Percentiles rank a stretch among this genome's conserved stretches.
Evolutionary conservation across 768 basidiomycete genomes (phyloP).

Genomic region (Lactarius akahatsu): DNA sequence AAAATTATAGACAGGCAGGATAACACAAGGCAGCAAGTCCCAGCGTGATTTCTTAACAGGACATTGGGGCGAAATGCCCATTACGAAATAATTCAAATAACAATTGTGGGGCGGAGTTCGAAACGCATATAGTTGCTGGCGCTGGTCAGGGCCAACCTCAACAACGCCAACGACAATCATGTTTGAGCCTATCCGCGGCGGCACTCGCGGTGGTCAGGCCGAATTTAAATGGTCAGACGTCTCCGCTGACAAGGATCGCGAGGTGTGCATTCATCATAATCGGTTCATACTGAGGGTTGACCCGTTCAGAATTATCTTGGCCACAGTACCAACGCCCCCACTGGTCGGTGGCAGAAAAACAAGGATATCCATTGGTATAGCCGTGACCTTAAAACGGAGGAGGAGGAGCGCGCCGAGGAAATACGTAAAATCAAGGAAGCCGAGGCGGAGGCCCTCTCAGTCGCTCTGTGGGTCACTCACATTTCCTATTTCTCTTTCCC

Average conservation of each 20-base stretch:
- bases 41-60: not conserved
- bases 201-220: constrained; percentile 88
- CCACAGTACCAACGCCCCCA: constrained; percentile 92
- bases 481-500: not conserved
- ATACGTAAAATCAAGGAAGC: constrained; percentile 79
- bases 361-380: constrained; percentile 96
- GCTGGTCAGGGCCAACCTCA: not conserved
- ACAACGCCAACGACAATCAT: constrained; percentile 37
- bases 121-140: not conserved
- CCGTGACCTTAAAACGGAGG: constrained; percentile 51
- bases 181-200: constrained; percentile 85
- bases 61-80: not conserved
- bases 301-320: constrained; percentile 84
- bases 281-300: not conserved
- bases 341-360: constrained; percentile 96
- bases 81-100: not conserved
- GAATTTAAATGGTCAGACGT: constrained; percentile 93
- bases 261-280: constrained; percentile 47
- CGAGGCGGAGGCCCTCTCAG: constrained; percentile 83
- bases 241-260: constrained; percentile 89
- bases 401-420: constrained; percentile 63
- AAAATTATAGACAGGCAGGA: too few species aligned
- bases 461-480: constrained; percentile 60
- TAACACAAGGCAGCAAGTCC: too few species aligned
- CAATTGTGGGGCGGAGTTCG: not conserved